Evolutionary conservation across 345 rosid genomes (phyloP).

Genomic region (Aquilaria yunnanensis): DNA sequence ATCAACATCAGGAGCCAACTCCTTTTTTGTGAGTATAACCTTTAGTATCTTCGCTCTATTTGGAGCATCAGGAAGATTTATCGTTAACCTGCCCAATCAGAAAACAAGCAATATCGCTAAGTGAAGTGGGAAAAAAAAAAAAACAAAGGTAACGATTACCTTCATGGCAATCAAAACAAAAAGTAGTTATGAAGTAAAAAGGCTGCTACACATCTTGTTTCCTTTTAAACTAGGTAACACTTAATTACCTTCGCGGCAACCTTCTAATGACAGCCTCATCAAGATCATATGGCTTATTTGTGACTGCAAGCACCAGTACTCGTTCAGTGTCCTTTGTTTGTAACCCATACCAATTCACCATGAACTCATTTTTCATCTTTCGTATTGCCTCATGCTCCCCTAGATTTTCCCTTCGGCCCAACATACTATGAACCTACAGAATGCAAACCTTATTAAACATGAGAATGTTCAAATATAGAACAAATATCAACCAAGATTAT

Average conservation of each 20-base stretch:
- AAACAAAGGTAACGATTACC: neutral
- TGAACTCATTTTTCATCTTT: conserved; percentile 37
- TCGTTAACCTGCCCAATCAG: conserved; percentile 58
- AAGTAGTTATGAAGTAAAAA: neutral
- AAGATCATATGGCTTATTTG: conserved; percentile 92
- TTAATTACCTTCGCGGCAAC: conserved; percentile 62
- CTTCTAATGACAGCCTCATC: conserved; percentile 97
- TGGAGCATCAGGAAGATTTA: conserved; percentile 79
- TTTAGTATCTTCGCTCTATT: conserved; percentile 74
- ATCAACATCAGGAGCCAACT: conserved; percentile 66
- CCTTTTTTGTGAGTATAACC: conserved; percentile 80
- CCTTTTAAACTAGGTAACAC: too few relatives aligned
- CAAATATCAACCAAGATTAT: neutral
- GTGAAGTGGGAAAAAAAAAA: neutral
- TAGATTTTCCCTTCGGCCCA: conserved; percentile 80
- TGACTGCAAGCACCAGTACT: conserved; percentile 91
- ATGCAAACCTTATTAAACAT: neutral
- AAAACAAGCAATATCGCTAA: neutral
- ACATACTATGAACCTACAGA: conserved; percentile 86
- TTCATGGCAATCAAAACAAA: neutral
- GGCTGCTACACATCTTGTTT: neutral
- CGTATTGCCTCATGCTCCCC: conserved; percentile 93
- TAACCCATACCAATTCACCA: conserved; percentile 78
- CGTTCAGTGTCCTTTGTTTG: conserved; percentile 78
- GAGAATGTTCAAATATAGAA: conserved; percentile 7